Conservation (phyloP, 495 filamentous ascomycete genomes). For the Lasiosphaeris hirsuta region DNA sequence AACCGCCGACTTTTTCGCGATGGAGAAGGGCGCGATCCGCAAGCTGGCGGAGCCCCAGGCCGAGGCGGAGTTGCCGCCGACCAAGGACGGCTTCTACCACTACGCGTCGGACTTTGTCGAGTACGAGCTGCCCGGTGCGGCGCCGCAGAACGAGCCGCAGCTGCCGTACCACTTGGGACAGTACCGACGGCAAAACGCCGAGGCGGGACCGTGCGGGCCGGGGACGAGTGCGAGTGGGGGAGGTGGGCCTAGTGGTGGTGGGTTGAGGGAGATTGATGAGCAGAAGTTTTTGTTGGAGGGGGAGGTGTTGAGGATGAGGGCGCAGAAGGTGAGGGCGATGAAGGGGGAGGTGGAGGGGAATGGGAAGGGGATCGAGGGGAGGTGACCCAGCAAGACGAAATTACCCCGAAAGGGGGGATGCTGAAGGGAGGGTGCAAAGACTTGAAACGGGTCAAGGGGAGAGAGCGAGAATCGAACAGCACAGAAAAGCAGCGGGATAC, state of each 20-base stretch:
- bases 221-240: neutral
- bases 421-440: too few relatives aligned
- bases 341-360: neutral
- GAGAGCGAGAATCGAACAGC: too few relatives aligned
- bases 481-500: too few relatives aligned
- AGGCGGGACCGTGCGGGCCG: constrained; percentile 10
- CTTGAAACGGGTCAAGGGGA: too few relatives aligned
- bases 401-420: neutral
- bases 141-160: constrained; percentile 22
- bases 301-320: constrained; percentile 22
- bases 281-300: constrained; percentile 32
- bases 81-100: constrained; percentile 35
- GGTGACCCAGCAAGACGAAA: neutral
- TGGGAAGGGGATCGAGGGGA: constrained; percentile 4
- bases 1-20: constrained; percentile 26
- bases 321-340: constrained; percentile 18
- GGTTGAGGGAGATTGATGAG: constrained; percentile 27
- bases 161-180: constrained; percentile 21
- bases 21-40: constrained; percentile 33
- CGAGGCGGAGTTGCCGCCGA: constrained; percentile 33
- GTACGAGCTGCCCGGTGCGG: constrained; percentile 30
- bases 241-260: neutral
- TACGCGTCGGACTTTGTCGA: constrained; percentile 20
- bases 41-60: constrained; percentile 29
- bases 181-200: constrained; percentile 11